A percentile compares a stretch with the other conserved stretches of the same genome.
Conservation (phyloP, 768 basidiomycete species). For the Leccinum obscurum region DNA sequence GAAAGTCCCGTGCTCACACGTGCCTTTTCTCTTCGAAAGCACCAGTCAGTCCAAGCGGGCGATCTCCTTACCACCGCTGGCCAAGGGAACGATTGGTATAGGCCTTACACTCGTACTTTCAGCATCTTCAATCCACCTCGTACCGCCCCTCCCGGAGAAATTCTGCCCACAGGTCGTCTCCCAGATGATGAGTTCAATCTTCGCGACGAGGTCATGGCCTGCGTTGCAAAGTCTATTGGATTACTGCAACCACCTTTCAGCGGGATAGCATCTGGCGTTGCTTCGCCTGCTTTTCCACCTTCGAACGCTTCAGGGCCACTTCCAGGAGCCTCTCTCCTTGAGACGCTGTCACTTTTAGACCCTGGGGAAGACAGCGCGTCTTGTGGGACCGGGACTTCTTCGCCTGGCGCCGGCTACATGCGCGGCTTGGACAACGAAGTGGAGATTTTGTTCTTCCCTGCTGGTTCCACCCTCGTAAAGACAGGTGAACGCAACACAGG, state of each 20-base stretch:
- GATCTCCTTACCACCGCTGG: constrained; percentile 67
- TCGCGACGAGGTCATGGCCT: constrained; percentile 96
- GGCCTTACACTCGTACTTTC: constrained; percentile 46
- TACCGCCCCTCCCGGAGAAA: constrained; percentile 31
- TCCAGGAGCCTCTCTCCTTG: constrained; percentile 59
- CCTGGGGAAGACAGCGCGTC: constrained; percentile 66
- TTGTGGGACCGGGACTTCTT: constrained; percentile 61
- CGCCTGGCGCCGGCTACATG: constrained; percentile 54
- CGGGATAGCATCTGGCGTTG: constrained; percentile 61
- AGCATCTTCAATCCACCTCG: constrained; percentile 54
- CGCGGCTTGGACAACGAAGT: constrained; percentile 94
- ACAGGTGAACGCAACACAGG: constrained; percentile 91
- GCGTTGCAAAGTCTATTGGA: constrained; percentile 96
- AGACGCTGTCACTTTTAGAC: constrained; percentile 72
- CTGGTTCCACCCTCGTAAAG: constrained; percentile 81
- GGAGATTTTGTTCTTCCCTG: constrained; percentile 90
- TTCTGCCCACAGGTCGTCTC: constrained; percentile 24
- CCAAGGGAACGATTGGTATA: constrained; percentile 46
- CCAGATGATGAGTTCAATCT: constrained; percentile 83
- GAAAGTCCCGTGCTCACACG: constrained; percentile 13
- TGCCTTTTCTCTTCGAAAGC: constrained; percentile 31
- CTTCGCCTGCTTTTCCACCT: constrained; percentile 62
- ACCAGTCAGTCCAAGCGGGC: constrained; percentile 66
- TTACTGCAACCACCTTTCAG: constrained; percentile 84
- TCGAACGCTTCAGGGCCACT: constrained; percentile 39